Percentiles rank a stretch among this genome's conserved stretches.
phyloP scores from a whole-genome alignment of 495 filamentous ascomycete species.

The Neurospora cerealis region DNA sequence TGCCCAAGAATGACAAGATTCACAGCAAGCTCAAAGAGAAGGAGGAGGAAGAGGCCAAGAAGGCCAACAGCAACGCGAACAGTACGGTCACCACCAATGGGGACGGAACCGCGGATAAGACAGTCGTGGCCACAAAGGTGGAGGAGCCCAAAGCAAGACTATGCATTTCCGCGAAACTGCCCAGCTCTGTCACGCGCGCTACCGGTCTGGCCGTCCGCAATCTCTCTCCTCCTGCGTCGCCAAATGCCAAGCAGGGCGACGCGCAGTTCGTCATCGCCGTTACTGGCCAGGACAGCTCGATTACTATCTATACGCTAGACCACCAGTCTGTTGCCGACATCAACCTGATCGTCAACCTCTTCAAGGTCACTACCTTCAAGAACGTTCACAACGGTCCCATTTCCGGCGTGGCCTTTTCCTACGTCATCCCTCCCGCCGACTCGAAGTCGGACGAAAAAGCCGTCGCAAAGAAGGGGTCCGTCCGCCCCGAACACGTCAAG shows the following conservation, averaged over 20 bases:
- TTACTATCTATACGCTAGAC: constrained; percentile 67
- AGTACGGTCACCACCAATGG: not conserved
- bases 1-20: constrained; percentile 24
- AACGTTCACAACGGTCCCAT: constrained; percentile 77
- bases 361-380: constrained; percentile 51
- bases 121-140: not conserved
- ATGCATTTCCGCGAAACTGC: constrained; percentile 31
- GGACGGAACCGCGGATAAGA: not conserved
- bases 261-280: constrained; percentile 73
- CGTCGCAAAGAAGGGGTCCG: constrained; percentile 10
- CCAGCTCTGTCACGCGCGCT: constrained; percentile 36
- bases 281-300: constrained; percentile 71
- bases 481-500: constrained; percentile 53
- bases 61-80: not conserved
- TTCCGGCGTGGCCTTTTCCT: constrained; percentile 74
- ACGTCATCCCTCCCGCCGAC: constrained; percentile 45
- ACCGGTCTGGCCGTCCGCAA: constrained; percentile 66
- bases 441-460: constrained; percentile 12
- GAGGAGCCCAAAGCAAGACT: constrained; percentile 31
- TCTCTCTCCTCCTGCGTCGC: constrained; percentile 42
- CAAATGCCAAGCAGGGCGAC: constrained; percentile 37
- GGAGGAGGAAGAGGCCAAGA: constrained; percentile 13
- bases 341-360: constrained; percentile 47
- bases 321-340: constrained; percentile 32
- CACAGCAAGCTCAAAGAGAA: constrained; percentile 37